A percentile compares a stretch with the other conserved stretches of the same genome.
Evolutionary conservation across 1,284 basidiomycete species (phyloP).

Genomic region (Ceratobasidium sp.): DNA sequence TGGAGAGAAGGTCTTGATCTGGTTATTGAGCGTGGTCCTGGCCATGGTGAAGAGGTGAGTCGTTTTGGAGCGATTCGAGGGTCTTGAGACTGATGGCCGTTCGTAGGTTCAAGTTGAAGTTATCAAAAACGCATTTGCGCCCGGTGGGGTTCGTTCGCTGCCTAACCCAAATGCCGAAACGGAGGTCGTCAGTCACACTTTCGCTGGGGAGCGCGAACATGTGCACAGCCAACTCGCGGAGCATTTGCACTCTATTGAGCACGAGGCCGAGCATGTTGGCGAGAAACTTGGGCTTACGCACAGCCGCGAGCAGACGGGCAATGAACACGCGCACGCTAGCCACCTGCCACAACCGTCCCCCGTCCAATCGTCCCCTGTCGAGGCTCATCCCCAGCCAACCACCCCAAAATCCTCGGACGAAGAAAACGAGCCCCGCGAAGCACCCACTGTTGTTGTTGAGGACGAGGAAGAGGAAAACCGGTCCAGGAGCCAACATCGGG

Average conservation of each 20-base stretch:
- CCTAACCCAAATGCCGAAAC: background rate
- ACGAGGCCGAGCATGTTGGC: constrained; percentile 29
- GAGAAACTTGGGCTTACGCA: constrained; percentile 30
- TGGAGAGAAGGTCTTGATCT: constrained; percentile 77
- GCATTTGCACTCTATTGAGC: constrained; percentile 16
- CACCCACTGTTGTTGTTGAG: background rate
- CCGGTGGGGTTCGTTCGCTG: background rate
- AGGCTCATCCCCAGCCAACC: background rate
- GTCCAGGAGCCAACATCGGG: constrained; percentile 22
- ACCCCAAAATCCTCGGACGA: constrained; percentile 26
- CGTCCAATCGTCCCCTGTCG: background rate
- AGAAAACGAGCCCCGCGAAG: background rate
- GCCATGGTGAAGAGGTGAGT: constrained; percentile 73
- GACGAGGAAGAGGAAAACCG: constrained; percentile 37
- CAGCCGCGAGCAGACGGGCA: background rate
- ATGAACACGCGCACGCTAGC: background rate
- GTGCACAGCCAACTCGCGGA: constrained; percentile 25
- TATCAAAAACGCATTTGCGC: constrained; percentile 59
- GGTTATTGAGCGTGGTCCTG: constrained; percentile 69
- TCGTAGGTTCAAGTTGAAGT: constrained; percentile 71
- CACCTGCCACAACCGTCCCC: background rate
- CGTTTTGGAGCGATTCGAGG: constrained; percentile 39
- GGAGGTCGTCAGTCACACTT: background rate
- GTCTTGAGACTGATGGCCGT: constrained; percentile 29
- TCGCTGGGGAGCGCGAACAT: constrained; percentile 20